Conservation (phyloP, 805 yeast species). For the Debaryomyces tyrocola region DNA sequence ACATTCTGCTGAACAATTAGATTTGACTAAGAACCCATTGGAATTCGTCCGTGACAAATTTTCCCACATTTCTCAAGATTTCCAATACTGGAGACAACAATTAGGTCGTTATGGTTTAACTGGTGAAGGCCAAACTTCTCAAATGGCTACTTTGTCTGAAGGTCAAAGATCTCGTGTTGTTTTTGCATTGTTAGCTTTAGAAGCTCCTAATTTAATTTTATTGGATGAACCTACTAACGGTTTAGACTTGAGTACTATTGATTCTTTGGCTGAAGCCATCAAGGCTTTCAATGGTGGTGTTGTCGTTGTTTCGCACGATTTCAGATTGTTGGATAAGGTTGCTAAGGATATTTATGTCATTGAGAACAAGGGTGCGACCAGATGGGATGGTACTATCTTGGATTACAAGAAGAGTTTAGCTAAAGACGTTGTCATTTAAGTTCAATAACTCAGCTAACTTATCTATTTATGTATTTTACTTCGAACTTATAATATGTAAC, state of each 20-base stretch:
- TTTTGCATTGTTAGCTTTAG: slow-evolving; percentile 92
- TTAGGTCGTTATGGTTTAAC: slow-evolving; percentile 97
- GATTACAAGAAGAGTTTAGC: slow-evolving; percentile 95
- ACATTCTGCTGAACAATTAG: slow-evolving; percentile 98
- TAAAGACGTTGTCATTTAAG: slow-evolving; percentile 70
- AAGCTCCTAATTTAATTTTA: slow-evolving; percentile 89
- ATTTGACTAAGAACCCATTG: slow-evolving; percentile 89
- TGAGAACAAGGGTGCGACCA: slow-evolving; percentile 91
- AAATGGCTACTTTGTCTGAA: slow-evolving; percentile 97
- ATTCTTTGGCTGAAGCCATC: slow-evolving; percentile 95
- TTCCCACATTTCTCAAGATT: slow-evolving; percentile 88
- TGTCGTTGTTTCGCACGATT: slow-evolving; percentile 97
- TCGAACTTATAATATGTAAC: background rate
- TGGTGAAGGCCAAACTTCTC: slow-evolving; percentile 98
- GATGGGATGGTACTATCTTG: slow-evolving; percentile 92
- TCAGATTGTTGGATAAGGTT: slow-evolving; percentile 94
- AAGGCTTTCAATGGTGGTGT: slow-evolving; percentile 96
- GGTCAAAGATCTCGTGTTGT: slow-evolving; percentile 99
- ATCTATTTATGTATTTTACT: background rate
- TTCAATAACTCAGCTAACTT: background rate
- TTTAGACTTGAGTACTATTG: slow-evolving; percentile 96
- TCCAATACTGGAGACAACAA: slow-evolving; percentile 98
- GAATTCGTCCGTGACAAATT: slow-evolving; percentile 97
- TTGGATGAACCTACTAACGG: slow-evolving; percentile 99
- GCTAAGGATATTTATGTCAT: slow-evolving; percentile 97